Evolutionary conservation across 495 filamentous ascomycete genomes (phyloP).

Genomic region (Trichoderma orchidacearum): DNA sequence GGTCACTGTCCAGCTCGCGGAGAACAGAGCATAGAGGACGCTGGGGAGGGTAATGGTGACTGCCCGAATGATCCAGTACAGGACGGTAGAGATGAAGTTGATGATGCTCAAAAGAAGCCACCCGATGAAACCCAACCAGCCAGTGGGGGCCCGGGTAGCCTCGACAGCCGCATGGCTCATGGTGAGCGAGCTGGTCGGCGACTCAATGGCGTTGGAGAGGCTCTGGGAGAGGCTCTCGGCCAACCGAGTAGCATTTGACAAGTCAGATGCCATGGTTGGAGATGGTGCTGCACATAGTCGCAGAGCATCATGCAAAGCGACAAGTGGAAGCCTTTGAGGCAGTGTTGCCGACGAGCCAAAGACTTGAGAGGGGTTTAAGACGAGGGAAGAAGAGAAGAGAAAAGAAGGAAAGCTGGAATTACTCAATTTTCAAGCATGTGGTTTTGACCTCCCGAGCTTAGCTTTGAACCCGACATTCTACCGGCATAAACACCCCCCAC

Average conservation of each 20-base stretch:
- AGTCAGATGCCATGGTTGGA: conserved; percentile 4
- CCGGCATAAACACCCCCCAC: background rate
- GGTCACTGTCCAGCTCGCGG: conserved; percentile 89
- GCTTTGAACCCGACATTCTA: background rate
- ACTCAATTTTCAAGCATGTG: background rate
- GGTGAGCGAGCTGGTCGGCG: background rate
- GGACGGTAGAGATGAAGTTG: conserved; percentile 53
- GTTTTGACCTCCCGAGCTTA: background rate
- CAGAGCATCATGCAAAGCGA: background rate
- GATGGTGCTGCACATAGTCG: background rate
- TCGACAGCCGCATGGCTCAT: background rate
- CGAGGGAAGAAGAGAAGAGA: background rate
- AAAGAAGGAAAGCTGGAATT: background rate
- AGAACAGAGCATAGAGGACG: conserved; percentile 84
- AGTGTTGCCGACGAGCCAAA: background rate
- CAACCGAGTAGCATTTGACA: conserved; percentile 2
- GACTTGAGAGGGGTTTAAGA: background rate
- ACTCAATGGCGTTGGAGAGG: background rate
- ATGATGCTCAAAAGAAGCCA: conserved; percentile 38
- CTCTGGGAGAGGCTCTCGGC: background rate
- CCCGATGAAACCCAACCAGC: conserved; percentile 35
- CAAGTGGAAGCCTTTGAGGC: background rate
- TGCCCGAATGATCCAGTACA: conserved; percentile 78
- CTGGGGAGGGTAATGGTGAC: conserved; percentile 79
- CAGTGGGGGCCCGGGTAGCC: conserved; percentile 18